phyloP scores from a whole-genome alignment of 2,329 filamentous ascomycete genomes.

The Xenosphaeropsis pyriputrescens region DNA sequence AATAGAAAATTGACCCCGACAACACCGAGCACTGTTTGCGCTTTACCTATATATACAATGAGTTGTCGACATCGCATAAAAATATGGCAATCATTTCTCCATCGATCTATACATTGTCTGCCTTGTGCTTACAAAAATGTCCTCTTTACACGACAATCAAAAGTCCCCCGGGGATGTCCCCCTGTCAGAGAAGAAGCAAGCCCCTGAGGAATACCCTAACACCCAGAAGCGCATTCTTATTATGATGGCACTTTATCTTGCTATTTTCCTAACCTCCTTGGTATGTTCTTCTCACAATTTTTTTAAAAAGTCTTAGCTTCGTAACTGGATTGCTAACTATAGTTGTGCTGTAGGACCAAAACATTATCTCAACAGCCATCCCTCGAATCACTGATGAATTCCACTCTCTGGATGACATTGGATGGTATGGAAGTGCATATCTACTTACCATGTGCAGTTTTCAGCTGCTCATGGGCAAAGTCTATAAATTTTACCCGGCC shows the following conservation, averaged over 20 bases:
- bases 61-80: too few species aligned
- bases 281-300: slow-evolving; percentile 5
- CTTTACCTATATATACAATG: slow-evolving; percentile 9
- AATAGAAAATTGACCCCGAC: too few species aligned
- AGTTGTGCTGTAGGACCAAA: slow-evolving; percentile 19
- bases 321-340: background rate
- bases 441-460: slow-evolving; percentile 22
- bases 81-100: slow-evolving; percentile 1
- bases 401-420: slow-evolving; percentile 23
- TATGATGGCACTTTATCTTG: slow-evolving; percentile 10
- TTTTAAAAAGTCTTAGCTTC: background rate
- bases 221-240: slow-evolving; percentile 10
- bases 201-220: slow-evolving; percentile 4
- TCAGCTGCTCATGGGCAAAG: slow-evolving; percentile 17
- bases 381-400: slow-evolving; percentile 25
- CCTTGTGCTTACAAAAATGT: slow-evolving; percentile 3
- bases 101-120: background rate
- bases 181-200: slow-evolving; percentile 1
- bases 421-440: slow-evolving; percentile 22
- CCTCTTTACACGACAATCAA: slow-evolving; percentile 2
- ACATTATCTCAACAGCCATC: slow-evolving; percentile 30
- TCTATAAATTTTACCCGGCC: slow-evolving; percentile 20
- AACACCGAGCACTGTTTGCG: background rate
- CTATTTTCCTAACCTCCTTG: slow-evolving; percentile 12
- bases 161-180: slow-evolving; percentile 3